Conservation (phyloP, 1,284 basidiomycete genomes). For the Fistulina hepatica region DNA sequence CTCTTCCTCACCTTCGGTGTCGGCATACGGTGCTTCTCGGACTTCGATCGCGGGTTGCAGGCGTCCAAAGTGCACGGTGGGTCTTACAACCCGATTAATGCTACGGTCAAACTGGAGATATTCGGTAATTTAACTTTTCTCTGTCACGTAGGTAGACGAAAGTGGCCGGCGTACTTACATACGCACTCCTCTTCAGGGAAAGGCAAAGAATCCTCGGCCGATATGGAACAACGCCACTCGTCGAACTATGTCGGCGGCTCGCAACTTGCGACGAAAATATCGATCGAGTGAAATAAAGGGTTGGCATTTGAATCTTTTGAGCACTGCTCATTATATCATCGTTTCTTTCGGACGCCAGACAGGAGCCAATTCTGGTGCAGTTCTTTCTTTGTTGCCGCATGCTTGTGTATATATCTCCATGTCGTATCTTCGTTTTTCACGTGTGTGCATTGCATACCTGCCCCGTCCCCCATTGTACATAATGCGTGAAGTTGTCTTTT, state of each 20-base stretch:
- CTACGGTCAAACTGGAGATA: conserved; percentile 17
- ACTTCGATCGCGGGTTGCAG: conserved; percentile 66
- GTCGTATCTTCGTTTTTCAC: not conserved
- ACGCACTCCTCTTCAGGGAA: conserved; percentile 28
- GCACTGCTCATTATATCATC: conserved; percentile 12
- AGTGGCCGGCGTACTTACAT: conserved; percentile 35
- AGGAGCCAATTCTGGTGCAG: not conserved
- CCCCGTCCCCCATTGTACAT: not conserved
- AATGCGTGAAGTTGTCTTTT: not conserved
- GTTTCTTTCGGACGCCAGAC: conserved; percentile 11
- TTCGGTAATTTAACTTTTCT: conserved; percentile 17
- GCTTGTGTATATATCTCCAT: not conserved
- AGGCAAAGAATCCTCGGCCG: too few relatives aligned
- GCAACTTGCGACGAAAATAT: conserved; percentile 34
- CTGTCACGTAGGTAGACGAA: conserved; percentile 34
- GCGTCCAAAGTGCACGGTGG: conserved; percentile 64
- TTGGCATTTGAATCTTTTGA: conserved; percentile 3
- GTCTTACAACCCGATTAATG: conserved; percentile 33
- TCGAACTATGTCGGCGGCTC: conserved; percentile 28
- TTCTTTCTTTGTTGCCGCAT: not conserved
- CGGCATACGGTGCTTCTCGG: conserved; percentile 65
- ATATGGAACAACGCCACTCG: conserved; percentile 35
- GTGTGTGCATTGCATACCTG: too few relatives aligned
- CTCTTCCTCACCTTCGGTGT: conserved; percentile 61
- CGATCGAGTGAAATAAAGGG: conserved; percentile 31